Conservation (phyloP, 2,329 filamentous ascomycete genomes). For the Fusarium oligoseptatum region DNA sequence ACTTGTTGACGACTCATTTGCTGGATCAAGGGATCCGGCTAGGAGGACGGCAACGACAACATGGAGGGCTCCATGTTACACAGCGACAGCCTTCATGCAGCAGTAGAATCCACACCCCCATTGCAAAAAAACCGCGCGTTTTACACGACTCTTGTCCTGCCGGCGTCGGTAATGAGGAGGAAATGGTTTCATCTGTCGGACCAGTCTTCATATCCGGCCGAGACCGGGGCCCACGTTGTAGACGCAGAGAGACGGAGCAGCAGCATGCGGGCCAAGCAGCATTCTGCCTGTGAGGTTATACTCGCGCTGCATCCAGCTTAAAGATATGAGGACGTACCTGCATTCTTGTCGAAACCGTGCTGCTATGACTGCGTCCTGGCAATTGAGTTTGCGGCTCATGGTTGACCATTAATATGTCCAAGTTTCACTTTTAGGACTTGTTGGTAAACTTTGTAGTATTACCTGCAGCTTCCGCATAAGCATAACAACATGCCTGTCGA, state of each 20-base stretch:
- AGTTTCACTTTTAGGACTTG: neutral
- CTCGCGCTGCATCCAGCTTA: constrained; percentile 11
- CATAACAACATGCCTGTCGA: constrained; percentile 1
- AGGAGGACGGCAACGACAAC: constrained; percentile 18
- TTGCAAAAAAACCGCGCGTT: constrained; percentile 36
- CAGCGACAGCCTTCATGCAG: constrained; percentile 31
- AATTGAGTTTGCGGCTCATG: constrained; percentile 9
- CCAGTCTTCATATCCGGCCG: constrained; percentile 39
- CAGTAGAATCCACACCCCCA: constrained; percentile 32
- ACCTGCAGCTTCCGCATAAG: neutral
- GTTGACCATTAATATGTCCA: constrained; percentile 9
- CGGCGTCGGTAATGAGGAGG: constrained; percentile 17
- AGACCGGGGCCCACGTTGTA: constrained; percentile 29
- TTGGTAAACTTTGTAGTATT: neutral
- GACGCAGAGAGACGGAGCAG: constrained; percentile 25
- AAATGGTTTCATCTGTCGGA: constrained; percentile 33
- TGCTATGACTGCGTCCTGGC: neutral
- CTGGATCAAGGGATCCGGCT: constrained; percentile 37
- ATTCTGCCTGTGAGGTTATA: constrained; percentile 23
- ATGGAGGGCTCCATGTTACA: constrained; percentile 19
- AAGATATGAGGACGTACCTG: constrained; percentile 20
- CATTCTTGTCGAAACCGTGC: constrained; percentile 16
- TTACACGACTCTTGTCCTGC: neutral
- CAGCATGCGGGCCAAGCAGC: constrained; percentile 34
- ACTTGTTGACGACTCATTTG: constrained; percentile 21